Conservation (phyloP, 176 grass and related monocot genomes). For the Oryza glaberrima region DNA sequence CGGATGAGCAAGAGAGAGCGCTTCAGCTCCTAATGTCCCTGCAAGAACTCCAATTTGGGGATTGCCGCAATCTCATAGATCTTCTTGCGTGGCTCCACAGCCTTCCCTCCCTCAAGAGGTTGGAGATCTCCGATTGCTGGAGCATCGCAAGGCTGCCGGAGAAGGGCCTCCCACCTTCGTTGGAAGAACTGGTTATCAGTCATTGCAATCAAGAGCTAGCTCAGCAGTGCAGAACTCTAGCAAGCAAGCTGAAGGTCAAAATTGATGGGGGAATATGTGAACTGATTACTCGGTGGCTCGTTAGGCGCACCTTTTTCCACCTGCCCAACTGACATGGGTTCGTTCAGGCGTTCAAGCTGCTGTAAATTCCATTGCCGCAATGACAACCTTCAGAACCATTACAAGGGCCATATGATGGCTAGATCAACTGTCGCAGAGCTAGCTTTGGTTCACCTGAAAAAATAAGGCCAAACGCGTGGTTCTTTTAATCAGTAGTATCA, state of each 20-base stretch:
- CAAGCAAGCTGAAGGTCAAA: conserved; percentile 10
- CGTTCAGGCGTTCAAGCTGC: too few relatives aligned
- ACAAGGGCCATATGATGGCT: not conserved
- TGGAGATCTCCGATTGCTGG: rapidly evolving
- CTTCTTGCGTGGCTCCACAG: conserved; percentile 24
- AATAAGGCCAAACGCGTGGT: not conserved
- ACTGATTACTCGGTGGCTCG: not conserved
- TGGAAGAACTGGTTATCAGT: not conserved
- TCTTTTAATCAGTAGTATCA: not conserved
- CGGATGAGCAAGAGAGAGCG: conserved; percentile 27
- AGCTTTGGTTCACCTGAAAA: not conserved
- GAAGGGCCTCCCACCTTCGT: conserved; percentile 14
- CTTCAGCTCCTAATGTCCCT: conserved; percentile 38
- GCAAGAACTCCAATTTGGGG: rapidly evolving
- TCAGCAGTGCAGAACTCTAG: not conserved
- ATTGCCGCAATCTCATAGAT: rapidly evolving
- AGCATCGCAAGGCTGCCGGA: not conserved
- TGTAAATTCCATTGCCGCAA: too few relatives aligned
- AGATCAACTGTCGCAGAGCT: not conserved
- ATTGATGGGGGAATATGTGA: rapidly evolving
- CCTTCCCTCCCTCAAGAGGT: conserved; percentile 35
- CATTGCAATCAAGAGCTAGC: not conserved
- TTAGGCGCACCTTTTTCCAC: too few relatives aligned
- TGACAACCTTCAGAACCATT: too few relatives aligned
- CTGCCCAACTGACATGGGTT: too few relatives aligned